Base-by-base conservation (phyloP, 2,329 filamentous ascomycete genomes). In the Daldinia sp. region DNA sequence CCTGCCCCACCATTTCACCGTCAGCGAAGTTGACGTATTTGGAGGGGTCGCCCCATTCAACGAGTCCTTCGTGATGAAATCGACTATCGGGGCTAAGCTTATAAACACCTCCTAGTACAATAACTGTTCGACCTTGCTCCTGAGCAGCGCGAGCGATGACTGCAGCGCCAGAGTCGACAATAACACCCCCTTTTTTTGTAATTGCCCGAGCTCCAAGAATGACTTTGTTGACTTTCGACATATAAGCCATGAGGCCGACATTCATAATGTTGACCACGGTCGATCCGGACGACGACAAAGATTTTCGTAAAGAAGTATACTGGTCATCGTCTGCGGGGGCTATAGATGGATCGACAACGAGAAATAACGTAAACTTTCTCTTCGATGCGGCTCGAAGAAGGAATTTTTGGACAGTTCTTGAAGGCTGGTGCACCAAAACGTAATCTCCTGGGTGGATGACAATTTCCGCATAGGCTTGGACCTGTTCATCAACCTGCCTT, bases 211-310 rank as follows among this genome's bases (percentile, higher is more conserved):
- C 94, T 10, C 91, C 90, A 5, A 99, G 83, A 49, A 99, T 91
- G 64, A 99, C 94, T 80, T 97, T 97, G 82, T 94, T 96, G 71
- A 97, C 92, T 63, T 91, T 88, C 7, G 94, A 91, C 92, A 99
- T 98, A 72, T 98, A 91, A 0, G 94, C 93, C 80, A 94, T 96
- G 55, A 96, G 85, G 8, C 93, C 91, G 6, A 89, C 90, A 77
- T 96, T 94, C 41, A 92, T 88, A 57, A 98, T 89, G 63, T 92
- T 85, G 70, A 97, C 91, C 39, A 96, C 90, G 1, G 87, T 90
- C 57, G 96, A 91, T 23, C 94, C 94, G 32, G 89, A 87, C 1
- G 89, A 85, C 3, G 86, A 88, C 62, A 98, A 83, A 48, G 93
- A 89, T 77, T 95, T 96, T 47, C 88, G 86, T 77, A 97, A 85